Evolutionary conservation across 352 stramenopile genomes (phyloP), one percentile per base, ranked within the genome.

Genomic region (Phytophthora hibernalis): DNA sequence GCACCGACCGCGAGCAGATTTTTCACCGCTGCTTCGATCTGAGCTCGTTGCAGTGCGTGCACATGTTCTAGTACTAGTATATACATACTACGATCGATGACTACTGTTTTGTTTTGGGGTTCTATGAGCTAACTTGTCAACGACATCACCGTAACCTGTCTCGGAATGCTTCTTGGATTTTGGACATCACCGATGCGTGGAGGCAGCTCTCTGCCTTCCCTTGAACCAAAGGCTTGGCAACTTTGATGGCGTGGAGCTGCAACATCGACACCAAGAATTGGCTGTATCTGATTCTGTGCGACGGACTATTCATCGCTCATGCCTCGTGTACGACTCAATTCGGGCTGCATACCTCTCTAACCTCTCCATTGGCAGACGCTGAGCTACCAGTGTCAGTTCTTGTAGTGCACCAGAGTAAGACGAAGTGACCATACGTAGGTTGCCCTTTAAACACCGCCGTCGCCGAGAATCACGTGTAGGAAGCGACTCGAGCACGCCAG

Each of bases 391-490:
- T 30, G 54, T 61, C 30, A 89, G 45, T 10, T 85, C 71, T 30
- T 71, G 47, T 10, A 88, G 26, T 28, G 51, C 35, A 18, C 67
- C 47, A 13, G 38, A 76, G 28, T 68, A 55, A 12, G 73, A 68
- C 20, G 73, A 69, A 51, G 66, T 63, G 4, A 72, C 44, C 11
- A 83, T 16, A 22, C 70, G 67, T 42, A 89, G 26, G 7, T 67
- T 77, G 26, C 80, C 82, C 60, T 89, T 87, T 11, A 91, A 57
- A 26, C 61, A 71, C 15, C 79, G 72, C 10, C 82, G 77, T 1
- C 67, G 71, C 1, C 70, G 61, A 35, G 76, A 86, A 37, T 79
- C 65, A 5, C 59, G 68, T 2, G 72, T 82, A 8, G 76, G 80
- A 26, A 69, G 82, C 21, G 51, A 83, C 56, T 87, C 74, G 12